Evolutionary conservation across 2,329 filamentous ascomycete species (phyloP).

Genomic region (Arthroderma sp.): DNA sequence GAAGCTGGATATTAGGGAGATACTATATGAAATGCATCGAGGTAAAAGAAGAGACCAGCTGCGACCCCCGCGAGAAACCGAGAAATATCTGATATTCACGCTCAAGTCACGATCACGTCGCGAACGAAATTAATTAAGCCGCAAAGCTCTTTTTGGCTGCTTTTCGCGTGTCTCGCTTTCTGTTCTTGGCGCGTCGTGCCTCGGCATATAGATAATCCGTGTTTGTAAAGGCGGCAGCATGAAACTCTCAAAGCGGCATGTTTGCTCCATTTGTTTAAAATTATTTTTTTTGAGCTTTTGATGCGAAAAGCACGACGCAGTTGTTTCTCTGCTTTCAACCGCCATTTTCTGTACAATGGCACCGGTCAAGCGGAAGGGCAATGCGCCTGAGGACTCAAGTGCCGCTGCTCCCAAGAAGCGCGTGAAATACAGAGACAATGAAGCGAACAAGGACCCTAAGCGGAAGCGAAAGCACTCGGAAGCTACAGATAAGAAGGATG

Average conservation of each 20-base stretch:
- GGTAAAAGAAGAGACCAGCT: too few species aligned
- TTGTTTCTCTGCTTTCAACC: neutral
- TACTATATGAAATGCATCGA: too few species aligned
- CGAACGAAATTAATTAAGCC: too few species aligned
- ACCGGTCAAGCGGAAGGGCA: constrained; percentile 34
- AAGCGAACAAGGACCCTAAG: constrained; percentile 10
- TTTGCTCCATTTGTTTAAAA: neutral
- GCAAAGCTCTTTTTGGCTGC: too few species aligned
- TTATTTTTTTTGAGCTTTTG: neutral
- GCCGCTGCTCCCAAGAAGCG: constrained; percentile 23
- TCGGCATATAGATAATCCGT: too few species aligned
- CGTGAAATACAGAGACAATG: constrained; percentile 20
- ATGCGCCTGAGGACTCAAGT: constrained; percentile 23
- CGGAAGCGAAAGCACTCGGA: constrained; percentile 1
- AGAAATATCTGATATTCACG: too few species aligned
- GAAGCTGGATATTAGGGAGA: neutral
- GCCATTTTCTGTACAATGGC: constrained; percentile 21
- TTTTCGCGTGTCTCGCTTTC: too few species aligned
- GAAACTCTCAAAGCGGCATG: too few species aligned
- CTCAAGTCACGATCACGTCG: too few species aligned
- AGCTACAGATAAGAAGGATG: constrained; percentile 5
- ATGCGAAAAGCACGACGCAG: neutral
- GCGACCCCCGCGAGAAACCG: too few species aligned
- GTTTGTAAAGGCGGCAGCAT: too few species aligned
- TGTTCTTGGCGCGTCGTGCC: too few species aligned